Conservation (phyloP, 2,329 filamentous ascomycete species). For the Chaetomiaceae sp. region DNA sequence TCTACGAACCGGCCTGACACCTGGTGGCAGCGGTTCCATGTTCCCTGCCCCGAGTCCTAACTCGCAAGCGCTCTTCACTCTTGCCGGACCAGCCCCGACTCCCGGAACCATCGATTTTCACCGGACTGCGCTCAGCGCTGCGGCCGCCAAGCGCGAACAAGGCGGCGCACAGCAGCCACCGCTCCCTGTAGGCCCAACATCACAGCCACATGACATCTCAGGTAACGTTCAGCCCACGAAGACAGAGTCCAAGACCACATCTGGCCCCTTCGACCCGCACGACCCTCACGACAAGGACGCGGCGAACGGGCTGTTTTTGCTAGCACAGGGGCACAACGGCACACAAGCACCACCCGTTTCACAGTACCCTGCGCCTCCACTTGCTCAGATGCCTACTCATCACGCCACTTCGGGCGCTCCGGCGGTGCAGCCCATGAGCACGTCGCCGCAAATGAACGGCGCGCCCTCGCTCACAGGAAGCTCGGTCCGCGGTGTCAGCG, state of each 20-base stretch:
- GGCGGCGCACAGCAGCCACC: constrained; percentile 32
- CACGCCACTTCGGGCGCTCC: constrained; percentile 32
- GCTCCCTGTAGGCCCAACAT: constrained; percentile 31
- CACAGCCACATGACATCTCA: constrained; percentile 49
- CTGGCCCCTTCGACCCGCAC: constrained; percentile 74
- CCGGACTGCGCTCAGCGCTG: constrained; percentile 78
- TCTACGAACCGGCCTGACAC: constrained; percentile 82
- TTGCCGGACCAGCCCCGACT: constrained; percentile 74
- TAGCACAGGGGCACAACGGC: constrained; percentile 65
- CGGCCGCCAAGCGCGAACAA: constrained; percentile 58
- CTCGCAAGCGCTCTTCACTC: constrained; percentile 74
- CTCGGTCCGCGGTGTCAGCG: constrained; percentile 24
- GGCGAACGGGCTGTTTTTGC: constrained; percentile 86
- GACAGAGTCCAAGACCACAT: constrained; percentile 43
- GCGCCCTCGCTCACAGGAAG: constrained; percentile 35
- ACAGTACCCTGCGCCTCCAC: constrained; percentile 36
- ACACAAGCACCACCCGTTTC: constrained; percentile 45
- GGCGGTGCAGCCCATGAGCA: constrained; percentile 29
- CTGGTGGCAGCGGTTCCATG: constrained; percentile 93
- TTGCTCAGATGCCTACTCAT: constrained; percentile 45
- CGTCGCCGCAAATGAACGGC: constrained; percentile 49
- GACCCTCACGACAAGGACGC: constrained; percentile 92
- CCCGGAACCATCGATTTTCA: constrained; percentile 92
- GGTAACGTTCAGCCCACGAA: constrained; percentile 39
- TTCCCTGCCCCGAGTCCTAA: constrained; percentile 89